Base-by-base conservation (phyloP, 176 grass and related monocot genomes). In the Leersia perrieri region DNA sequence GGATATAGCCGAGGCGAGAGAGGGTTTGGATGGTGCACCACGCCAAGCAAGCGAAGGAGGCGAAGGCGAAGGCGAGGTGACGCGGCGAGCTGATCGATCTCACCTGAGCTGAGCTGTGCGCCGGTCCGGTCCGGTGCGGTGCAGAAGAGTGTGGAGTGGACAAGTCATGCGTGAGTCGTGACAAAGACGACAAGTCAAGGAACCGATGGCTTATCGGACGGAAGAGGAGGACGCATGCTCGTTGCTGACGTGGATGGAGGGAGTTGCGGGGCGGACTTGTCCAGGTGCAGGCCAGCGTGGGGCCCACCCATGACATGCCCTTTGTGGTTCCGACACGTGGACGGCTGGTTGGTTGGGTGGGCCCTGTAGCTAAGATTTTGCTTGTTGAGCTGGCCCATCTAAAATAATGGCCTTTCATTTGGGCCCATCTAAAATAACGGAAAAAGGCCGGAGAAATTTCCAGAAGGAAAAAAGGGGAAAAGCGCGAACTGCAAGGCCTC, bases 241-340 rank as follows among this genome's bases (percentile, higher is more conserved):
- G 25, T 64, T 38, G 63, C 32, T 47, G 80, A 68, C 36, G 68
- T 84, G 86, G 75, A 28, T 68, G 74, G 11, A 0, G 27, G 80
- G 42, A 88, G 74, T 83, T 83, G 60, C 86, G 42, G 66, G 4
- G 27, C 9, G 22, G 74, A 35, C 34, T 27, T 86, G 33, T 67
- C 12, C 76, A 85, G 39, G 33, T 67, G 9, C 76, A 85, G 39
- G 30, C 44, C 12, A 10, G 38, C 31, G 5, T 10, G 1, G 29
- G 65, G 34, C 22, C 4, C 5, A 70, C 11, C 20, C 22, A 9
- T 22, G 35, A n/a, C n/a, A n/a, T n/a, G n/a, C n/a, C n/a, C n/a
- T n/a, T n/a, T n/a, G n/a, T n/a, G n/a, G n/a, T n/a, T n/a, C n/a
- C n/a, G n/a, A 16, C 51, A 1, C 12, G 7, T 40, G 26, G 27